A percentile compares a stretch with the other conserved stretches of the same genome.
Evolutionary conservation across 305 asterid species (phyloP).

Genomic region (Andrographis paniculata): DNA sequence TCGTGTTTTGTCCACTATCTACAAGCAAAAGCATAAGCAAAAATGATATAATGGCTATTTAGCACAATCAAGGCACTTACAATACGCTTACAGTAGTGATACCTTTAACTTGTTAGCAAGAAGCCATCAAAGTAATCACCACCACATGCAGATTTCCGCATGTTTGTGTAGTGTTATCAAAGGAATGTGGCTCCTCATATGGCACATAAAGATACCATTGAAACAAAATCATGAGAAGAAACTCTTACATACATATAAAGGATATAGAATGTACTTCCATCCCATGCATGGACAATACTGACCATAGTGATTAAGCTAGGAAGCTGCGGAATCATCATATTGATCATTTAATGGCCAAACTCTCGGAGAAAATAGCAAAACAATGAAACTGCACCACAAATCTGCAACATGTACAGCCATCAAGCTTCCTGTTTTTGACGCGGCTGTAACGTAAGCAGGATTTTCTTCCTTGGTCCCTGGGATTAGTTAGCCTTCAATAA

Average conservation of each 20-base stretch:
- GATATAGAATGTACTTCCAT: conserved; percentile 2
- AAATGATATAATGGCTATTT: too few relatives aligned
- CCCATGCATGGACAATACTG: conserved; percentile 11
- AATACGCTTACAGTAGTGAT: too few relatives aligned
- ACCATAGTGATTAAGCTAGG: conserved; percentile 15
- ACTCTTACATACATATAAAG: conserved; percentile 3
- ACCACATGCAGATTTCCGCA: too few relatives aligned
- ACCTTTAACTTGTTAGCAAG: too few relatives aligned
- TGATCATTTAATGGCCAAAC: conserved; percentile 3
- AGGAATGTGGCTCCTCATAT: too few relatives aligned
- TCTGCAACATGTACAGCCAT: conserved; percentile 9
- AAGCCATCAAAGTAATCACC: too few relatives aligned
- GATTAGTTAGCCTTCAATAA: conserved; percentile 17
- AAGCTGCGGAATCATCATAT: conserved; percentile 11
- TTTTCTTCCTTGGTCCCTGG: conserved; percentile 89
- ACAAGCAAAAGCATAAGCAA: too few relatives aligned
- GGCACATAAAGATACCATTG: not conserved
- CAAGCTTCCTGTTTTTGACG: conserved; percentile 50
- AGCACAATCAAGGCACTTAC: too few relatives aligned
- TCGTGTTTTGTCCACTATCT: too few relatives aligned
- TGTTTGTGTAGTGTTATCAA: too few relatives aligned
- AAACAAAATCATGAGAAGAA: not conserved
- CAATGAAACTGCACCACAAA: conserved; percentile 16
- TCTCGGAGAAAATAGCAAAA: conserved; percentile 14
- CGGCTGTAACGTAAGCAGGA: conserved; percentile 49